These are phyloP conservation scores for Petunia secreta DNA, from an alignment of 257 asterid genomes.

Conservation along the genomic window DNA sequence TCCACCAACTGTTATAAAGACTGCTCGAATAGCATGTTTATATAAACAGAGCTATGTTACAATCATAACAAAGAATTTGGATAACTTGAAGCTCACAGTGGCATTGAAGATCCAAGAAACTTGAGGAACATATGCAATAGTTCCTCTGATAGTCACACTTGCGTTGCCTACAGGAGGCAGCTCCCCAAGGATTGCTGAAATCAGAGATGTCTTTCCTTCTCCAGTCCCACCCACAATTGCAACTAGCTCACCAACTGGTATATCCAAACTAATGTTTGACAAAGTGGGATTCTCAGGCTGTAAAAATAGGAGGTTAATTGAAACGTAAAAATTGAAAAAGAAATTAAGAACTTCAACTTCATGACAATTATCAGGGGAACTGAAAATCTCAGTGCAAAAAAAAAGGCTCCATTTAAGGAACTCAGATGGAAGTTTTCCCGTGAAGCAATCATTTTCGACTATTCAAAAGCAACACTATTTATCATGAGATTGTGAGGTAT, in stretches of 20 bases:
- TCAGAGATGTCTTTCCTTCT: slow-evolving; percentile 90
- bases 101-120: slow-evolving; percentile 95
- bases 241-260: slow-evolving; percentile 79
- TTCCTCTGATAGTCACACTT: slow-evolving; percentile 70
- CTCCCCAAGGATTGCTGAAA: slow-evolving; percentile 91
- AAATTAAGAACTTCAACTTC: slow-evolving; percentile 21
- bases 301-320: slow-evolving; percentile 22
- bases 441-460: neutral
- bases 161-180: slow-evolving; percentile 77
- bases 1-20: neutral
- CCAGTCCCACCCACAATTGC: slow-evolving; percentile 96
- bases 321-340: slow-evolving; percentile 20
- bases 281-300: slow-evolving; percentile 78
- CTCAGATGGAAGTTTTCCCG: neutral
- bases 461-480: neutral
- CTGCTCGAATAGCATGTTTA: neutral
- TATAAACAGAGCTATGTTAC: slow-evolving; percentile 6
- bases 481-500: neutral
- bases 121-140: slow-evolving; percentile 92
- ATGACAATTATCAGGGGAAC: neutral
- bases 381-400: neutral
- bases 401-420: neutral
- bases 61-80: slow-evolving; percentile 18
- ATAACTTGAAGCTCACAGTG: slow-evolving; percentile 58
- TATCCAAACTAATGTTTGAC: slow-evolving; percentile 70